Base-by-base conservation (phyloP, 495 filamentous ascomycete genomes). In the Baudoinia panamericana region DNA sequence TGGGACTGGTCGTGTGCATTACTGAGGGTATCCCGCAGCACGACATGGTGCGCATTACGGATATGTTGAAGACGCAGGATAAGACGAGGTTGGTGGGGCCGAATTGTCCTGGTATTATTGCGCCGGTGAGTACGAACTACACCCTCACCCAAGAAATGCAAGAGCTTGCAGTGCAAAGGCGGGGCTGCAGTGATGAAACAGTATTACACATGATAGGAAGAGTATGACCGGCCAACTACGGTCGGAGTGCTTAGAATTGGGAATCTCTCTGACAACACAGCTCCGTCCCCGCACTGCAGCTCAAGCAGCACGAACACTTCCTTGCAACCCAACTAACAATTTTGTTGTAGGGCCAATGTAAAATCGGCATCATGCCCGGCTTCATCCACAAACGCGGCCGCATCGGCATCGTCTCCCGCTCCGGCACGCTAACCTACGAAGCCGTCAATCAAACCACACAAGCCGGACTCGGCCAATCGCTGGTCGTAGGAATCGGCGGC, bases 351-450 rank as follows among this genome's bases (percentile, higher is more conserved):
- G 90, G 88, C 47, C 90, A 93, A 78, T 99, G 90, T 76, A 99
- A 99, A 71, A 99, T 99, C 61, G 90, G 90, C 57, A 99, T 99
- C 68, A 99, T 99, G 90, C 90, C 90, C 30, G 90, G 90, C 54
- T 93, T 95, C 72, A 96, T 99, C 69, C 90, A 99, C 75, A 95
- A 99, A 75, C 84, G 90, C 56, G 90, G 90, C 49, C 85, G 90
- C 55, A 81, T 99, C 57, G 90, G 90, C 59, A 96, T 99, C 62
- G 90, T 99, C 63, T 94, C 86, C 54, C 81, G 90, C 49, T 96
- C 92, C 51, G 90, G 90, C 58, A 99, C 90, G 46, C 77, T 99
- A 39, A 99, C 90, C 49, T 99, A 99, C 67, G 90, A 99, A 69
- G 90, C 90, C 54, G 90, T 99, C 63, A 99, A 96, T 74, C 90